Evolutionary conservation across 169 alveolate genomes (phyloP).

Genomic region (Neospora caninum): DNA sequence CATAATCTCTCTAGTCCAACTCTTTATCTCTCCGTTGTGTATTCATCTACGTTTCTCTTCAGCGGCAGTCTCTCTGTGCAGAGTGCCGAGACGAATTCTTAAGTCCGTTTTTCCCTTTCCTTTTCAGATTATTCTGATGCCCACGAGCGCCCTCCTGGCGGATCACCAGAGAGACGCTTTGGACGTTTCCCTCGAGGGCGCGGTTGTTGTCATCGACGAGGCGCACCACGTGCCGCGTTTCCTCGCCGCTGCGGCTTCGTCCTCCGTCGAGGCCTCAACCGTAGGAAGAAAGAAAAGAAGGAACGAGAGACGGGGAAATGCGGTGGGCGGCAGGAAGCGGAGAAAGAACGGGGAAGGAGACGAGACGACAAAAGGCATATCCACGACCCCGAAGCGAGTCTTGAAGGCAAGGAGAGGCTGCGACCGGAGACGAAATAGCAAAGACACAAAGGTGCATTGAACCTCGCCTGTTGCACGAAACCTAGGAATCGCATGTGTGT

Average conservation of each 20-base stretch:
- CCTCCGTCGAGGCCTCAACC: conserved; percentile 7
- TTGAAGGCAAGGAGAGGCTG: too few relatives aligned
- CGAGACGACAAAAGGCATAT: too few relatives aligned
- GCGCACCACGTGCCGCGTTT: conserved; percentile 60
- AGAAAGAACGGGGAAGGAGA: background rate
- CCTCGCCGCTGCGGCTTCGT: conserved; percentile 39
- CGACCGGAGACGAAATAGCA: background rate
- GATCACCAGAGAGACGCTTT: background rate
- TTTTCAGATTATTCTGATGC: conserved; percentile 1
- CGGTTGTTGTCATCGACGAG: conserved; percentile 54
- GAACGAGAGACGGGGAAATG: background rate
- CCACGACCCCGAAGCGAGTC: too few relatives aligned
- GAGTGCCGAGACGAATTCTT: too few relatives aligned
- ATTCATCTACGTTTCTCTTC: too few relatives aligned
- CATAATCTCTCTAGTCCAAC: too few relatives aligned
- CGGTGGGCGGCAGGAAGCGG: background rate
- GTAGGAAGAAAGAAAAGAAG: conserved; percentile 6
- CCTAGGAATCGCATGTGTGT: too few relatives aligned
- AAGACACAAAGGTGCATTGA: background rate
- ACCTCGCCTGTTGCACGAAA: background rate
- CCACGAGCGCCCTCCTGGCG: background rate
- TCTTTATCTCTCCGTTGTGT: too few relatives aligned
- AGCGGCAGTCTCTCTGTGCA: too few relatives aligned
- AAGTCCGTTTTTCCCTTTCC: background rate
- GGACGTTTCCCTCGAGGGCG: background rate